Conservation (phyloP, 805 yeast genomes). For the Kodamaea laetipori region DNA sequence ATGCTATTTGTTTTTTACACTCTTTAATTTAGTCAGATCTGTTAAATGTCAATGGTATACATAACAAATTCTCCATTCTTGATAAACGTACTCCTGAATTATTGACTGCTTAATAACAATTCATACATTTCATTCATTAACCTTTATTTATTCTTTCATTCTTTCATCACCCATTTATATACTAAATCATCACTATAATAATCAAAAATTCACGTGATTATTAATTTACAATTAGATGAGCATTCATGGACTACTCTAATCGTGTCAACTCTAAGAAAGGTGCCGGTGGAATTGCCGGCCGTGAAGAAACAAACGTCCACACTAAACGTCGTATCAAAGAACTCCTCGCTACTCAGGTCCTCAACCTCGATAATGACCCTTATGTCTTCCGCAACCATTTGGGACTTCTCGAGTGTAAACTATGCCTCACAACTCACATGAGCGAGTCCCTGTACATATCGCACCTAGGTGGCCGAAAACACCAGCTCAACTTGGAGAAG, state of each 20-base stretch:
- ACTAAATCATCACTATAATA: too few relatives aligned
- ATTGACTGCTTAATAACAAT: too few relatives aligned
- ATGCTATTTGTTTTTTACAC: too few relatives aligned
- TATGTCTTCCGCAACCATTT: slow-evolving; percentile 80
- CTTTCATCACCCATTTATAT: too few relatives aligned
- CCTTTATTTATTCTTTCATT: too few relatives aligned
- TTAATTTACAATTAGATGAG: not conserved
- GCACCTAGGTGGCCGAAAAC: slow-evolving; percentile 84
- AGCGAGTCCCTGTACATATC: slow-evolving; percentile 79
- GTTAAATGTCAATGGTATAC: too few relatives aligned
- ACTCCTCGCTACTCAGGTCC: slow-evolving; percentile 52
- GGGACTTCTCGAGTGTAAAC: slow-evolving; percentile 82
- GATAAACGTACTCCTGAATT: too few relatives aligned
- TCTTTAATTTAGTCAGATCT: too few relatives aligned
- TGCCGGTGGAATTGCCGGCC: slow-evolving; percentile 84
- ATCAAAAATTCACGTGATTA: not conserved
- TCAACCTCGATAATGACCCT: slow-evolving; percentile 68
- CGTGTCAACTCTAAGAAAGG: slow-evolving; percentile 91
- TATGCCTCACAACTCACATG: slow-evolving; percentile 82
- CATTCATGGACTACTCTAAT: slow-evolving; percentile 80
- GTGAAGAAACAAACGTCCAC: slow-evolving; percentile 66
- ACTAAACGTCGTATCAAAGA: slow-evolving; percentile 68
- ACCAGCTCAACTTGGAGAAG: slow-evolving; percentile 68
- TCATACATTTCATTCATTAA: too few relatives aligned
- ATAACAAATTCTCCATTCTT: too few relatives aligned